A percentile compares a stretch with the other conserved stretches of the same genome.
Conservation (phyloP, 129 eudicot species). For the Ambrosia trifida region DNA sequence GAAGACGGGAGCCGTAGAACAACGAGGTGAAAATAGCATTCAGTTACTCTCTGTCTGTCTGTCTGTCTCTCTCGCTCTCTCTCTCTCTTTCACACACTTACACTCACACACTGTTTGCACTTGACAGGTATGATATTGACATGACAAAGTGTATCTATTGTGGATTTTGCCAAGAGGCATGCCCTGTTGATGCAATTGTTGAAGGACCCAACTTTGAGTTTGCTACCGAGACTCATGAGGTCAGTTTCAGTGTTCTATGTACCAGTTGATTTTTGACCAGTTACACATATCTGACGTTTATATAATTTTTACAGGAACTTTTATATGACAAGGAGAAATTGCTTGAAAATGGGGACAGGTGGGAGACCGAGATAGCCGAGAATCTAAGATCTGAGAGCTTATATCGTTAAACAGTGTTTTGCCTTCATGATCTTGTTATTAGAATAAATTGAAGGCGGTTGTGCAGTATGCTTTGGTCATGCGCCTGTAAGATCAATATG, state of each 20-base stretch:
- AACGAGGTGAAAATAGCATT: conserved; percentile 61
- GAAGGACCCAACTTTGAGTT: conserved; percentile 99
- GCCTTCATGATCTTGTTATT: conserved; percentile 16
- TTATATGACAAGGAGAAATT: conserved; percentile 98
- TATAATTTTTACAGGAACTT: conserved; percentile 60
- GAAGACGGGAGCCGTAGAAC: conserved; percentile 99
- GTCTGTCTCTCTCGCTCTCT: too few relatives aligned
- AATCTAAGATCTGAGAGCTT: conserved; percentile 93
- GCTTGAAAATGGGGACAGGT: conserved; percentile 95
- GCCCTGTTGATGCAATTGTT: conserved; percentile 99
- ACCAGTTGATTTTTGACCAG: neutral
- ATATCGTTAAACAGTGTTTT: conserved; percentile 57
- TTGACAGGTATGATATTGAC: conserved; percentile 85
- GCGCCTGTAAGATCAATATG: conserved; percentile 26
- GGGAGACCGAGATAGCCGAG: conserved; percentile 99
- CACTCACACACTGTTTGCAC: conserved; percentile 12
- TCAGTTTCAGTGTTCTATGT: conserved; percentile 23
- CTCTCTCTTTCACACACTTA: neutral
- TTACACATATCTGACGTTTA: neutral
- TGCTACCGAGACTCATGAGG: conserved; percentile 99
- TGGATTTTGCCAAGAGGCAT: conserved; percentile 99
- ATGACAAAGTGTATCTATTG: conserved; percentile 99
- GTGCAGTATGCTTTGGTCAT: conserved; percentile 25
- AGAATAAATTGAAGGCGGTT: conserved; percentile 30
- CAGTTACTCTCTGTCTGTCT: too few relatives aligned